Evolutionary conservation across 2,329 filamentous ascomycete genomes (phyloP), one percentile per base, ranked within the genome.

Genomic region (Exophiala viscosa): DNA sequence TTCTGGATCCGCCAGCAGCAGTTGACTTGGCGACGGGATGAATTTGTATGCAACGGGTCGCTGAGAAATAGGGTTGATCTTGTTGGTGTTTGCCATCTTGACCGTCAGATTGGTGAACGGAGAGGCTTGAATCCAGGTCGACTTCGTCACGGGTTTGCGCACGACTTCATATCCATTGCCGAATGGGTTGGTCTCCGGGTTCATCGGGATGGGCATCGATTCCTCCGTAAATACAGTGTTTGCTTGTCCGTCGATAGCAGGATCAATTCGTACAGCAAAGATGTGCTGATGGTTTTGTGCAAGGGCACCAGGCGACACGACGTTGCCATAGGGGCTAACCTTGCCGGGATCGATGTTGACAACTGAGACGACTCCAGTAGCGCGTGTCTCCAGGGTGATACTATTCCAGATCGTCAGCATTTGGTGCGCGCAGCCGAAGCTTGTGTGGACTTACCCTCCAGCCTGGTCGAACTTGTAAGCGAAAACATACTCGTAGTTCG

Each of bases 261-360:
- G 83, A 59, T 88, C 84, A 44, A 88, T 79, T 1, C 84, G 76
- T 39, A 82, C 69, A n/a, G 74, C 78, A 64, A 88, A 87, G 39
- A 88, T 75, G 68, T 88, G 85, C 65, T 88, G 85, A 59, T 88
- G 85, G 65, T 86, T 83, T 54, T 83, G 82, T 0, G 84, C 85
- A 0, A 87, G 69, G 0, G 84, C 80, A 0, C 85, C 84, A 0
- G 81, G 79, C 0, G 76, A 74, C 2, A 87, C 84, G 2, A 85
- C 78, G 49, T 82, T 87, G 28, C 83, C 83, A 64, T 77, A 86
- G 4, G 71, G 67, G 31, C 61, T 71, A 2, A 75, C 78, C 58
- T 79, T 77, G 39, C 76, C 77, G 3, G 77, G 73, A 46, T 81
- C 80, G 49, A 85, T 83, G 59, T 79, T 76, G 20, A 82, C 76